A percentile compares a stretch with the other conserved stretches of the same genome.
phyloP scores from a whole-genome alignment of 2,329 filamentous ascomycete species.

The Colletotrichum cuscutae region DNA sequence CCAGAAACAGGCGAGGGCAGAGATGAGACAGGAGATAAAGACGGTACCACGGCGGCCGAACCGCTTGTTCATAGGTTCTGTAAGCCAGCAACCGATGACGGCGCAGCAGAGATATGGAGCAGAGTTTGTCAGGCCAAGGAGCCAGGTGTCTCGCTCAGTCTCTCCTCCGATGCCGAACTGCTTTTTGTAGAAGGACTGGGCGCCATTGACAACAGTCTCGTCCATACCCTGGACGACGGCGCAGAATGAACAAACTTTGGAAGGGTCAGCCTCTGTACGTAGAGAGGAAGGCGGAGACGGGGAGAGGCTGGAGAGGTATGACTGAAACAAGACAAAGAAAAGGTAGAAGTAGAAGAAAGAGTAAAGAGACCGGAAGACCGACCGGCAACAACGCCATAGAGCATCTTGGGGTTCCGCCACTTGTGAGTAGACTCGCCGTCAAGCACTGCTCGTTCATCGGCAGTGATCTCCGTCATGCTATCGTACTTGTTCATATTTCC shows the following conservation, averaged over 20 bases:
- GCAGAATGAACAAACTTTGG: slow-evolving; percentile 68
- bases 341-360: no score
- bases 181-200: slow-evolving; percentile 53
- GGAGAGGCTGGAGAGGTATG: not conserved
- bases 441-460: slow-evolving; percentile 67
- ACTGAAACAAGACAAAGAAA: not conserved
- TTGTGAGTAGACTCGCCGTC: slow-evolving; percentile 71
- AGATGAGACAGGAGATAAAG: slow-evolving; percentile 74
- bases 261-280: not conserved
- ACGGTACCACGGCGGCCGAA: slow-evolving; percentile 79
- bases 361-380: slow-evolving; percentile 23
- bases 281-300: not conserved
- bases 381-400: slow-evolving; percentile 73
- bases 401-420: slow-evolving; percentile 73
- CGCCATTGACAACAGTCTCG: slow-evolving; percentile 72
- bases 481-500: slow-evolving; percentile 61
- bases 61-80: slow-evolving; percentile 75
- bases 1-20: slow-evolving; percentile 64
- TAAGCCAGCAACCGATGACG: slow-evolving; percentile 77
- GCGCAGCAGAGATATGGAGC: slow-evolving; percentile 75
- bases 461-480: slow-evolving; percentile 62
- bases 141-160: slow-evolving; percentile 62
- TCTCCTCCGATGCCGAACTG: slow-evolving; percentile 69
- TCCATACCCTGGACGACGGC: slow-evolving; percentile 78
- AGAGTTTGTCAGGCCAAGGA: slow-evolving; percentile 70